A percentile compares a stretch with the other conserved stretches of the same genome.
These are phyloP conservation scores for Sporothrix pallida DNA, from an alignment of 2,329 filamentous ascomycete species.

Conservation along the genomic window DNA sequence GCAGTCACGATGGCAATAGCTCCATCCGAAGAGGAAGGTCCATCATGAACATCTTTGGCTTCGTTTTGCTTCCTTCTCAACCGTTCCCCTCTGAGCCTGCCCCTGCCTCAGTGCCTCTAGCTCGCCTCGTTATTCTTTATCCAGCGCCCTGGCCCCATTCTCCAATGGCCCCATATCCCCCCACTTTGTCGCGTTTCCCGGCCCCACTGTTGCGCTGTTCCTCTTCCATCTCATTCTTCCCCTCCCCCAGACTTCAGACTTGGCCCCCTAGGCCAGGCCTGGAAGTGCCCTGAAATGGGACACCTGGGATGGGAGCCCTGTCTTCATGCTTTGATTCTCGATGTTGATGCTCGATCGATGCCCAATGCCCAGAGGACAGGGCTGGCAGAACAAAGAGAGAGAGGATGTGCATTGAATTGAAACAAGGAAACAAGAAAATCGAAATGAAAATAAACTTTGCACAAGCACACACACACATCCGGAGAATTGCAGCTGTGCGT, in stretches of 20 bases:
- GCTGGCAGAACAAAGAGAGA: no score
- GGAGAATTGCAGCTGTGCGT: constrained; percentile 22
- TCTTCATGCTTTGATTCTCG: not conserved
- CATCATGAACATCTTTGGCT: not conserved
- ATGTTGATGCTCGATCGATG: no score
- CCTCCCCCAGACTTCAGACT: constrained; percentile 27
- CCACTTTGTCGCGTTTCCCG: not conserved
- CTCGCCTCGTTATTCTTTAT: constrained; percentile 27
- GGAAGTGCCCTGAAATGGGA: no score
- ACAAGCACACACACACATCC: not conserved
- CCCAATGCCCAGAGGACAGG: no score
- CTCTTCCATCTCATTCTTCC: constrained; percentile 2
- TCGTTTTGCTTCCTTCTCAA: not conserved
- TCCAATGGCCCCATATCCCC: not conserved
- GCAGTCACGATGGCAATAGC: constrained; percentile 2
- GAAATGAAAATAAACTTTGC: constrained; percentile 3
- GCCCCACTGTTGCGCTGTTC: not conserved
- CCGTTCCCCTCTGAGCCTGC: not conserved
- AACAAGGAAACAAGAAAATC: not conserved
- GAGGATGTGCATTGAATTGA: no score
- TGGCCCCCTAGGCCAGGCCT: not conserved
- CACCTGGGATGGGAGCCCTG: not conserved
- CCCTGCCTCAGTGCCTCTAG: not conserved
- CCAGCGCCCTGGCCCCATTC: constrained; percentile 7
- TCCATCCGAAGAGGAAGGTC: not conserved